Conservation (phyloP, 2,329 filamentous ascomycete species). For the Metarhizium humberi region DNA sequence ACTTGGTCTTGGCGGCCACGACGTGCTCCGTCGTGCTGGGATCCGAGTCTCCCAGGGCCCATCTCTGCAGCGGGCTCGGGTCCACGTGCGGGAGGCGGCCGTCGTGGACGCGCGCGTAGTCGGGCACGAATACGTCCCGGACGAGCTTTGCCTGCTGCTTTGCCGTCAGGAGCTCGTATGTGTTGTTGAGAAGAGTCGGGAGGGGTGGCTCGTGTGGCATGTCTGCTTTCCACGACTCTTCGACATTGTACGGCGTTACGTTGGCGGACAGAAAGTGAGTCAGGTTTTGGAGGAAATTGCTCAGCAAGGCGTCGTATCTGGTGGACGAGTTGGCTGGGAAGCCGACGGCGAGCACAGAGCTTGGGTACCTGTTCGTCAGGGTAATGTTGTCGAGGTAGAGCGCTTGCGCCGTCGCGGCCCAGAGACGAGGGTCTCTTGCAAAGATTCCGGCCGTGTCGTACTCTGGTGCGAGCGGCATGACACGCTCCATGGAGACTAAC, state of each 20-base stretch:
- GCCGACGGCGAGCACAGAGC: constrained; percentile 18
- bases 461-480: constrained; percentile 29
- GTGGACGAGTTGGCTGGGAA: constrained; percentile 13
- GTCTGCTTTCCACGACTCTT: background rate
- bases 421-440: constrained; percentile 24
- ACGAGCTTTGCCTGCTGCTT: constrained; percentile 26
- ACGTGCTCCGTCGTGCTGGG: constrained; percentile 25
- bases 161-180: constrained; percentile 25
- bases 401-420: constrained; percentile 21
- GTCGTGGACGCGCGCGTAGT: constrained; percentile 20
- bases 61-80: constrained; percentile 24
- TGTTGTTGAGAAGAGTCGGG: constrained; percentile 18
- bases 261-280: background rate
- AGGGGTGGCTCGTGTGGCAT: constrained; percentile 9
- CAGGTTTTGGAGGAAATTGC: background rate
- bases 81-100: constrained; percentile 26
- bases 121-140: constrained; percentile 25
- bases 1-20: constrained; percentile 39
- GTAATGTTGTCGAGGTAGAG: constrained; percentile 25
- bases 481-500: constrained; percentile 26
- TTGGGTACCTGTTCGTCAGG: constrained; percentile 17
- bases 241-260: background rate
- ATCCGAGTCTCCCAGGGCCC: constrained; percentile 23
- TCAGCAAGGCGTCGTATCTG: constrained; percentile 6
- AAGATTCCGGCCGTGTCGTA: constrained; percentile 36